Evolutionary conservation across 164 flowering plant species (phyloP), one percentile per base, ranked within the genome.

Genomic region (Echeveria elegans): DNA sequence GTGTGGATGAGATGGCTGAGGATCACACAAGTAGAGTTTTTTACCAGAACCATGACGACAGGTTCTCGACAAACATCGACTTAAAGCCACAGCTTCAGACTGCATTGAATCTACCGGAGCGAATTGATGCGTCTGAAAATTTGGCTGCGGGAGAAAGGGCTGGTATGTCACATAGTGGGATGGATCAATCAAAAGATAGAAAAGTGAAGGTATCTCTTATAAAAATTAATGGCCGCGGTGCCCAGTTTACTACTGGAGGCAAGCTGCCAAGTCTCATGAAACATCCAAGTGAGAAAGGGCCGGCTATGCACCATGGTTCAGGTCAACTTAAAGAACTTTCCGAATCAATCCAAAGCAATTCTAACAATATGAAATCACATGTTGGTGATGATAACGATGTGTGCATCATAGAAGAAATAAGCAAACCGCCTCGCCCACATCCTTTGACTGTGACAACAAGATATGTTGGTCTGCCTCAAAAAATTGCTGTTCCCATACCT

Each of bases 391-490:
- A 87, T 40, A 60, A 77, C 72, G 93, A 90, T 77, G 26, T 90
- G 52, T 84, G 83, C 66, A 86, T 88, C 63, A 78, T 88, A 72
- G 92, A 90, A 75, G 85, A 86, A 65, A 76, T 82, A 40, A 82
- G 89, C 76, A 76, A 72, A 50, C 86, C 89, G 66, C 74, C 82
- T 26, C 72, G 67, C 26, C 36, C 70, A 68, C 74, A 64, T 63
- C 70, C 71, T 18, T 48, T 72, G 40, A 32, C 41, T 24, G 56
- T 61, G 63, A 72, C 65, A 61, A 69, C 65, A 64, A 82, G 77
- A 59, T 34, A 72, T 32, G 36, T 61, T 64, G 50, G 56, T 56
- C 56, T 68, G 64, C 41, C 80, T 38, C 83, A 78, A 37, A 72
- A 26, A 45, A 34, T 48, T 59, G 60, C 59, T 74, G 78, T 70